A percentile compares a stretch with the other conserved stretches of the same genome.
Conservation (phyloP, 108 stramenopile genomes). For the Pseudonitzschia multiseries region DNA sequence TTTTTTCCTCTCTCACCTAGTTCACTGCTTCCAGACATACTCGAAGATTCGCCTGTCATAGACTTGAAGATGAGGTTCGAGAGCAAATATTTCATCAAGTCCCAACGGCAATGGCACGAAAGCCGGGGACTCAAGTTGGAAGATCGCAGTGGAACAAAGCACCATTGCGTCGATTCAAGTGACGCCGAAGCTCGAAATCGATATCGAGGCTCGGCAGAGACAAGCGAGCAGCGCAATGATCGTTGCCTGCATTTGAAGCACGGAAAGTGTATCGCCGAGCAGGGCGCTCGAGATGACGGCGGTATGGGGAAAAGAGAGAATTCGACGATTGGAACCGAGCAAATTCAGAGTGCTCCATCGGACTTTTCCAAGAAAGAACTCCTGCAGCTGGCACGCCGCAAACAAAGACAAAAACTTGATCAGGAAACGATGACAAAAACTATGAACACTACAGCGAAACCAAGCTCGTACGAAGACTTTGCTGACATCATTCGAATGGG, state of each 20-base stretch:
- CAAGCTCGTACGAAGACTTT: not conserved
- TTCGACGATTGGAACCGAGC: not conserved
- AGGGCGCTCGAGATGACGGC: not conserved
- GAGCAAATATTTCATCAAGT: constrained; percentile 6
- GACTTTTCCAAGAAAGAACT: constrained; percentile 10
- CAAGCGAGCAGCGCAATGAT: not conserved
- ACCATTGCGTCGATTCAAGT: not conserved
- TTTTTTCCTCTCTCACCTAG: no score
- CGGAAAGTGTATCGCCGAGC: not conserved
- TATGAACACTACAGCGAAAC: not conserved
- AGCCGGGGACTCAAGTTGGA: not conserved
- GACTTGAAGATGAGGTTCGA: constrained; percentile 5
- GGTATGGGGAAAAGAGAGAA: not conserved
- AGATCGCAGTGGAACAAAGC: not conserved
- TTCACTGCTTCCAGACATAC: no score
- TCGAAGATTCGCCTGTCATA: not conserved
- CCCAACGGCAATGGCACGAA: constrained; percentile 1
- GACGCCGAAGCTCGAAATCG: no score
- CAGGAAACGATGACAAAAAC: not conserved
- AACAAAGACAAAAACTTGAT: not conserved
- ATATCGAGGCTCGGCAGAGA: not conserved
- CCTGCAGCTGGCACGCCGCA: not conserved
- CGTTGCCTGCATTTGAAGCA: not conserved
- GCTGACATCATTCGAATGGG: not conserved
- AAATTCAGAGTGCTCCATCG: not conserved